phyloP scores from a whole-genome alignment of 345 rosid species.

The Iberis pinnata region DNA sequence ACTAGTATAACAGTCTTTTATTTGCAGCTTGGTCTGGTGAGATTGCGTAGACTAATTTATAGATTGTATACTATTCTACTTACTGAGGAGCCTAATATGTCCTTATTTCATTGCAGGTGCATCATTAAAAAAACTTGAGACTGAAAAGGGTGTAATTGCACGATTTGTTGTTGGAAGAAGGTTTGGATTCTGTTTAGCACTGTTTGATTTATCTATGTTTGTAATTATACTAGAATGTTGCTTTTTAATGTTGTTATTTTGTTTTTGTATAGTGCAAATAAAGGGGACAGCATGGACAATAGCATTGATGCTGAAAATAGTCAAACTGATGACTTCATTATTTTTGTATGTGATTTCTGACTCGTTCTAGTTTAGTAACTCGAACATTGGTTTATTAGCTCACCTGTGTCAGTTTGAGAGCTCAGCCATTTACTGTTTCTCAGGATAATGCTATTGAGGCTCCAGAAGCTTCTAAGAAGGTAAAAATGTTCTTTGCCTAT shows the following conservation, averaged over 20 bases:
- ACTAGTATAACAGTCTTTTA: too few species aligned
- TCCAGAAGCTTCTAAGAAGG: conserved; percentile 49
- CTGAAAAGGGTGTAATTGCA: conserved; percentile 63
- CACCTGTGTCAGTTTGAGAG: conserved; percentile 11
- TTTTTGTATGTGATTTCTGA: conserved; percentile 49
- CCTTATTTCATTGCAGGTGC: conserved; percentile 34
- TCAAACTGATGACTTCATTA: conserved; percentile 55
- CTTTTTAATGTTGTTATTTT: too few species aligned
- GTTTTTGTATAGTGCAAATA: conserved; percentile 49
- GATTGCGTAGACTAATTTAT: too few species aligned
- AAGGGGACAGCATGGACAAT: conserved; percentile 53
- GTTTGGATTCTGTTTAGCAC: conserved; percentile 34
- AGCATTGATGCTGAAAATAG: conserved; percentile 56
- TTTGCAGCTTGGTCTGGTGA: too few species aligned
- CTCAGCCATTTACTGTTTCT: conserved; percentile 4
- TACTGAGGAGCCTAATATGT: conserved; percentile 8
- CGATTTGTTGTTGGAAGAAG: conserved; percentile 93
- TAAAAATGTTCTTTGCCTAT: conserved; percentile 47
- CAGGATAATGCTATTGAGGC: conserved; percentile 68
- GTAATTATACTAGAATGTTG: too few species aligned
- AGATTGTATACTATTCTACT: too few species aligned
- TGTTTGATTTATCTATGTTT: too few species aligned
- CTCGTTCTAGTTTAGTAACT: conserved; percentile 8
- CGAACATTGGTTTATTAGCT: neutral
- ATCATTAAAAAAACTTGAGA: conserved; percentile 50